A percentile compares a stretch with the other conserved stretches of the same genome.
Evolutionary conservation across 495 filamentous ascomycete species (phyloP).

Genomic region (Penicillium ochrochloron): DNA sequence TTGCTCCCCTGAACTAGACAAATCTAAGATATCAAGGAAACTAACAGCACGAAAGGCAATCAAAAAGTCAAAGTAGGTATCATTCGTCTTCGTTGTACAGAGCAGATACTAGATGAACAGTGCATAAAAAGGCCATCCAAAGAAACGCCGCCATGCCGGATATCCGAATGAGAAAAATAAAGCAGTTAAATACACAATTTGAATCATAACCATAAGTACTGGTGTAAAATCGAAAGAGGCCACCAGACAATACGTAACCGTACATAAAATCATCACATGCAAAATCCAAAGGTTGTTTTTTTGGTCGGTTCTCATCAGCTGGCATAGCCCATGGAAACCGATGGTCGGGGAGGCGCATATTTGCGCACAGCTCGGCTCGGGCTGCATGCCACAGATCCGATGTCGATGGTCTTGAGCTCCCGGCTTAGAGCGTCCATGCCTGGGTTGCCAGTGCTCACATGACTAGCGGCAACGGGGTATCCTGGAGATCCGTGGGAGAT

Average conservation of each 20-base stretch:
- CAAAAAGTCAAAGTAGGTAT: constrained; percentile 12
- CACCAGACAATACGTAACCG: constrained; percentile 17
- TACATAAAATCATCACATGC: constrained; percentile 14
- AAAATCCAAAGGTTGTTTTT: neutral
- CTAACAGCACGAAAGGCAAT: neutral
- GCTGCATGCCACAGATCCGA: constrained; percentile 58
- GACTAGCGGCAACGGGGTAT: constrained; percentile 37
- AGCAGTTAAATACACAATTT: constrained; percentile 18
- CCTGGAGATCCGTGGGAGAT: constrained; percentile 46
- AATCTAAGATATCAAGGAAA: neutral
- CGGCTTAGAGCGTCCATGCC: constrained; percentile 71
- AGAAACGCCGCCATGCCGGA: constrained; percentile 30
- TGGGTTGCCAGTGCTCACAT: constrained; percentile 30
- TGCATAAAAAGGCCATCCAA: constrained; percentile 7
- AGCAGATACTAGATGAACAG: constrained; percentile 6
- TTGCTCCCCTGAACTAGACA: neutral
- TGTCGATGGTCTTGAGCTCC: constrained; percentile 82
- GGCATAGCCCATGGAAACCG: constrained; percentile 41
- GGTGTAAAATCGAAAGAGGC: constrained; percentile 11
- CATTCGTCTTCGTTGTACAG: constrained; percentile 24
- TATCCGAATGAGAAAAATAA: constrained; percentile 24
- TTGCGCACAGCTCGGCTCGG: constrained; percentile 35
- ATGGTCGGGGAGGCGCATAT: constrained; percentile 30
- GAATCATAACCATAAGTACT: constrained; percentile 19
- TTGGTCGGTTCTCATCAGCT: constrained; percentile 21